Conservation (phyloP, 441 rosid genomes). For the Sinapis alba region DNA sequence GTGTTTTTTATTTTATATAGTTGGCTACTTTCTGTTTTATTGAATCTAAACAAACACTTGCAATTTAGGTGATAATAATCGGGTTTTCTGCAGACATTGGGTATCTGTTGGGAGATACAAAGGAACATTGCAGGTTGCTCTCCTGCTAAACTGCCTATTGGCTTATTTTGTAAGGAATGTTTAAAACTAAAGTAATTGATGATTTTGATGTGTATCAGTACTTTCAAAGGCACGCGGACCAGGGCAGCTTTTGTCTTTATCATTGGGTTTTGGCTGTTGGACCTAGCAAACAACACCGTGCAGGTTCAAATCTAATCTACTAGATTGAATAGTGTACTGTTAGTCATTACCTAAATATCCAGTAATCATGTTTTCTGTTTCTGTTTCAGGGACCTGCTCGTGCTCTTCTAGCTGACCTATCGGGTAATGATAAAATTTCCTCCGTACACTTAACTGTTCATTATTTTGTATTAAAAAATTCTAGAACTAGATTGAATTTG, state of each 20-base stretch:
- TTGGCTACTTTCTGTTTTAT: slow-evolving; percentile 21
- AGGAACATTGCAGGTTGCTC: slow-evolving; percentile 90
- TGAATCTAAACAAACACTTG: slow-evolving; percentile 59
- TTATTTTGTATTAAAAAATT: not conserved
- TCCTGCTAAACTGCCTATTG: slow-evolving; percentile 25
- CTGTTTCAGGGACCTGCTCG: slow-evolving; percentile 92
- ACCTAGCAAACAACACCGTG: slow-evolving; percentile 95
- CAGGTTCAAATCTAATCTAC: slow-evolving; percentile 53
- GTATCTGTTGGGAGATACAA: slow-evolving; percentile 77
- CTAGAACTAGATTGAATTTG: slow-evolving; percentile 13
- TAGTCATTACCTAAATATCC: not conserved
- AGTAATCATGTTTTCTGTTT: slow-evolving; percentile 19
- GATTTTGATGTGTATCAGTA: slow-evolving; percentile 45
- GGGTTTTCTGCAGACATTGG: slow-evolving; percentile 99
- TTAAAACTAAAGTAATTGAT: slow-evolving; percentile 10
- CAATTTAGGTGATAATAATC: slow-evolving; percentile 86
- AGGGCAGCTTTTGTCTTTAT: slow-evolving; percentile 87
- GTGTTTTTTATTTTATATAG: slow-evolving; percentile 7
- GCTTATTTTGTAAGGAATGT: slow-evolving; percentile 19
- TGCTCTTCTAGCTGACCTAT: slow-evolving; percentile 88
- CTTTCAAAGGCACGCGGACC: slow-evolving; percentile 82
- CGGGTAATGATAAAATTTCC: slow-evolving; percentile 49
- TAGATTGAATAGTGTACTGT: not conserved
- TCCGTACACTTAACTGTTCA: slow-evolving; percentile 1
- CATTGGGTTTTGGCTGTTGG: slow-evolving; percentile 96